Base-by-base conservation (phyloP, 2,329 filamentous ascomycete genomes). In the Triangularia setosa region DNA sequence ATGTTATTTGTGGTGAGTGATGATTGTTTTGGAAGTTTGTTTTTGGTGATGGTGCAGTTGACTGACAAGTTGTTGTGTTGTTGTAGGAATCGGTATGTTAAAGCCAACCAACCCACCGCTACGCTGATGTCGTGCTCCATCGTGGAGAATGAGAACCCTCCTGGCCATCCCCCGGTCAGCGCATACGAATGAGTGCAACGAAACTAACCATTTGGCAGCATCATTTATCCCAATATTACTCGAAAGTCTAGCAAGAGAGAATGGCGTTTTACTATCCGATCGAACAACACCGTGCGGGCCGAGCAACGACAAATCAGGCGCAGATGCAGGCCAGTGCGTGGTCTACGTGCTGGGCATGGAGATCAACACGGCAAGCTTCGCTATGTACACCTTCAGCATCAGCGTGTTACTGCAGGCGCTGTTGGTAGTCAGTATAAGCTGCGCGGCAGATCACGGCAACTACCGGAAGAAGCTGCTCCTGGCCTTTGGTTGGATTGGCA, bases 221-320 rank as follows among this genome's bases (percentile, higher is more conserved):
- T 96, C 92, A 44, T 99, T 99, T 78, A 93, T 99, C 67, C 95
- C 95, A 24, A 96, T 99, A 66, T 90, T 95, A 3, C 85, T 99
- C 67, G 95, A 99, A 76, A 93, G 95, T 69, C 86, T 99, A 61
- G 93, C 95, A 12, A 86, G 95, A 72, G 94, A 97, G 74, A 93
- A 93, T 75, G 95, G 95, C 56, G 91, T 97, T 33, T 84, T 97
- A 7, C 81, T 94, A 25, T 89, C 87, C 60, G 92, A 98, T 76
- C 88, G 84, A 64, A 87, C 79, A 23, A 90, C 85, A 30, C 89
- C 92, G 55, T 98, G 94, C 79, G 87, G 83, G 66, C 82, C 87
- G 66, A 88, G 83, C 67, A 85, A 87, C 72, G 81, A 79, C 68
- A 84, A 84, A 62, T 60, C 61, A 21, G 65, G 64, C 18, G 74